Evolutionary conservation across 257 asterid species (phyloP).

Genomic region (Capsicum chinense): DNA sequence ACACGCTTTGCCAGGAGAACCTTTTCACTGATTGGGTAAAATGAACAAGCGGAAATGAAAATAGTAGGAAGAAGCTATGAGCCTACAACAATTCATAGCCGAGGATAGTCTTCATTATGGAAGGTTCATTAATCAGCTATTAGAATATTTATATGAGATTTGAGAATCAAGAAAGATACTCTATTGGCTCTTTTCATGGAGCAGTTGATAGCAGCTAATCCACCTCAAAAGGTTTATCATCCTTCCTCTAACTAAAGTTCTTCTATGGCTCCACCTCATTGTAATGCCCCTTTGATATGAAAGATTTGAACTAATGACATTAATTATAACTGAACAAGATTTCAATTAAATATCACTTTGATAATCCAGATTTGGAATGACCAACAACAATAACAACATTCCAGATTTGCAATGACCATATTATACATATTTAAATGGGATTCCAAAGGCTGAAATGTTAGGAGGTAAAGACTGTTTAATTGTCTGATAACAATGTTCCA

Average conservation of each 20-base stretch:
- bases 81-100: conserved; percentile 1
- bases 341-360: background rate
- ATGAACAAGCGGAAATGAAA: background rate
- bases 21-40: background rate
- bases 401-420: background rate
- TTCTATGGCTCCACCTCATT: background rate
- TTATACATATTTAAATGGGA: background rate
- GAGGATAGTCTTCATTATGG: background rate
- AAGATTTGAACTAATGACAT: background rate
- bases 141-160: background rate
- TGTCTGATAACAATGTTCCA: background rate
- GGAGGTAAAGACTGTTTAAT: background rate
- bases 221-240: background rate
- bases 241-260: background rate
- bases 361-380: conserved; percentile 19
- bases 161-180: conserved; percentile 16
- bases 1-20: background rate
- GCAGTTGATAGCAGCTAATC: background rate
- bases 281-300: background rate
- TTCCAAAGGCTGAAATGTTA: background rate
- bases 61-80: background rate
- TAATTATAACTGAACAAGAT: conserved; percentile 7
- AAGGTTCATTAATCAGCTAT: conserved; percentile 2
- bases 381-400: too few species aligned
- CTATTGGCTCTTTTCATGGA: background rate